A percentile compares a stretch with the other conserved stretches of the same genome.
Evolutionary conservation across 371 early-diverging fungal genomes (phyloP).

Genomic region (Apophysomyces elegans): DNA sequence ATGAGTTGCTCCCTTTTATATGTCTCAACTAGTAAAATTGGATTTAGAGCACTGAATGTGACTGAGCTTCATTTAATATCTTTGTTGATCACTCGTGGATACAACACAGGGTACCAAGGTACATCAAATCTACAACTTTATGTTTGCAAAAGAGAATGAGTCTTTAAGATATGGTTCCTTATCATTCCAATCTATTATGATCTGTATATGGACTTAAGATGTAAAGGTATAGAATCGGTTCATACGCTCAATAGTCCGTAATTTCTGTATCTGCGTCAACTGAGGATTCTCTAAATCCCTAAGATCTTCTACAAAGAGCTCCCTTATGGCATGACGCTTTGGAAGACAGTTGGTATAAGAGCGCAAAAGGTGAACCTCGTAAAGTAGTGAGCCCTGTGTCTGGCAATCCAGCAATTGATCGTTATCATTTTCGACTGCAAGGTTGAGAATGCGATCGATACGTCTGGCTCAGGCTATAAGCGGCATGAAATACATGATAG

Average conservation of each 20-base stretch:
- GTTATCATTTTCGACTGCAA: conserved; percentile 23
- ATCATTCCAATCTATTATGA: no score
- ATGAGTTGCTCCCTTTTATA: no score
- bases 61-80: no score
- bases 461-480: conserved; percentile 33
- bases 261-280: conserved; percentile 62
- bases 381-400: conserved; percentile 74
- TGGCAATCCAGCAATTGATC: conserved; percentile 56
- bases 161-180: no score
- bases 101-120: no score
- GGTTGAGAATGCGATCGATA: conserved; percentile 49
- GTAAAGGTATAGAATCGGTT: conserved; percentile 57
- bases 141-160: no score
- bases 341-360: conserved; percentile 56
- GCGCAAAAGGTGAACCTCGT: conserved; percentile 69
- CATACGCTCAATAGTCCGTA: conserved; percentile 69
- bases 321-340: conserved; percentile 52
- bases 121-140: no score
- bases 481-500: not conserved
- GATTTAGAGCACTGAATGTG: no score
- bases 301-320: conserved; percentile 73
- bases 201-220: conserved; percentile 5
- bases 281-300: conserved; percentile 71
- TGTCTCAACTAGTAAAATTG: no score
- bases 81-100: no score